Evolutionary conservation across 163 green algal genomes (phyloP).

Genomic region (Volvox carteri): DNA sequence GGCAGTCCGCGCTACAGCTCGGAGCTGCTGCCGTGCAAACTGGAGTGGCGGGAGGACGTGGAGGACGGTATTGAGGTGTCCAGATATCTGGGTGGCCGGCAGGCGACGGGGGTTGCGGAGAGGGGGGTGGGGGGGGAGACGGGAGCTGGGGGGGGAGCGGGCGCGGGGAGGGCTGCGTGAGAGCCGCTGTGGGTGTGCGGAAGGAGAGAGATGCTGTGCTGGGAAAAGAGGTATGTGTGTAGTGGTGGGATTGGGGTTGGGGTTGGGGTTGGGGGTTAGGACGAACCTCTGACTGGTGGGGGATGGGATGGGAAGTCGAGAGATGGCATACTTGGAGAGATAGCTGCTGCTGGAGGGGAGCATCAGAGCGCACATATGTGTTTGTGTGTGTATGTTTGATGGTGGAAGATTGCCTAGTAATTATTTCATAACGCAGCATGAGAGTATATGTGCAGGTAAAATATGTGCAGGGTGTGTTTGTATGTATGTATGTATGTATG

Average conservation of each 20-base stretch:
- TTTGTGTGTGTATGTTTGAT: too few relatives aligned
- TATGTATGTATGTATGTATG: too few relatives aligned
- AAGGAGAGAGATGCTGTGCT: background rate
- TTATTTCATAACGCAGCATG: too few relatives aligned
- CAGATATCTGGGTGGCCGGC: constrained; percentile 33
- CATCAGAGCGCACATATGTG: too few relatives aligned
- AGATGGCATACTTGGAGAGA: too few relatives aligned
- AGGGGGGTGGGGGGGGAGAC: background rate
- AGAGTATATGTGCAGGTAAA: too few relatives aligned
- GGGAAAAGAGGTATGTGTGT: background rate
- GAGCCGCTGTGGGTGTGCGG: background rate
- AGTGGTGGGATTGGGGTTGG: background rate
- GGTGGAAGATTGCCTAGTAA: too few relatives aligned
- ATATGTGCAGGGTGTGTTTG: too few relatives aligned
- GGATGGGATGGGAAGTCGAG: too few relatives aligned
- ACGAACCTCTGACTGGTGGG: background rate
- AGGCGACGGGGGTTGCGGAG: background rate
- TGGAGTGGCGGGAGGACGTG: constrained; percentile 82
- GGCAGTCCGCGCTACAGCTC: constrained; percentile 65
- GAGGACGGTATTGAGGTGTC: constrained; percentile 79
- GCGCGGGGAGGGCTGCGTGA: too few relatives aligned
- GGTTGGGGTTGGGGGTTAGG: background rate
- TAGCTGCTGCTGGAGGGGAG: too few relatives aligned
- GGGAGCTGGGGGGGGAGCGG: background rate
- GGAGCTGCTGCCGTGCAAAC: constrained; percentile 60